Evolutionary conservation across 768 basidiomycete genomes (phyloP), one percentile per base, ranked within the genome.

Genomic region (Ramaria rubella): DNA sequence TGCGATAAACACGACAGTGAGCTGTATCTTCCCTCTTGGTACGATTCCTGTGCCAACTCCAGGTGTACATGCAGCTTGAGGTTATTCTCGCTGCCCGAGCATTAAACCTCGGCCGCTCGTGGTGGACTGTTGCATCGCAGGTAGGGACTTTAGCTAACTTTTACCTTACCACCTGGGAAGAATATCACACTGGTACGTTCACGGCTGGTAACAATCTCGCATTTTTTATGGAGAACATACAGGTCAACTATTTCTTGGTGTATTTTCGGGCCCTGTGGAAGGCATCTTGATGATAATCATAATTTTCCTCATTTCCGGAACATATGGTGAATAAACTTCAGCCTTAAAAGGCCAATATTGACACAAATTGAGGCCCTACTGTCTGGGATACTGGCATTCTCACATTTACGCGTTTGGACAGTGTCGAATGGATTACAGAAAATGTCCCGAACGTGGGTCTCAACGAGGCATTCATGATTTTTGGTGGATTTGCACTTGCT

Each of bases 101-200:
- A 0, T 81, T 99, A 43, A 94, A 95, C 63, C 77, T 97, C 21
- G 92, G 90, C 12, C 78, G 94, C 19, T 93, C 91, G 0, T 98
- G 96, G 94, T 98, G 94, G 95, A 97, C 94, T 0, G 86, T 98
- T 31, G 81, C 87, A 0, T 87, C 87, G 1, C 90, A 94, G 67
- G 76, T 85, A 11, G 85, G 84, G 1, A 83, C 85, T 0, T 71
- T 87, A 38, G 83, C 82, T 59, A 89, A 86, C 67, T 91, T 91
- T 64, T 90, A 90, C 69, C 74, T 89, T 19, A 86, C 86, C 3
- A 90, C 87, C 15, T 90, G 87, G 86, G 85, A 86, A 61, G 81
- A 95, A 69, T 92, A 89, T 64, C 88, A 97, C 63, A 97, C 94
- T 1, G 89, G 88, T 77, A 62, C 54, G 72, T 61, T 57, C 57